A percentile compares a stretch with the other conserved stretches of the same genome.
Evolutionary conservation across 1,284 basidiomycete species (phyloP).

Genomic region (Irpex sp.): DNA sequence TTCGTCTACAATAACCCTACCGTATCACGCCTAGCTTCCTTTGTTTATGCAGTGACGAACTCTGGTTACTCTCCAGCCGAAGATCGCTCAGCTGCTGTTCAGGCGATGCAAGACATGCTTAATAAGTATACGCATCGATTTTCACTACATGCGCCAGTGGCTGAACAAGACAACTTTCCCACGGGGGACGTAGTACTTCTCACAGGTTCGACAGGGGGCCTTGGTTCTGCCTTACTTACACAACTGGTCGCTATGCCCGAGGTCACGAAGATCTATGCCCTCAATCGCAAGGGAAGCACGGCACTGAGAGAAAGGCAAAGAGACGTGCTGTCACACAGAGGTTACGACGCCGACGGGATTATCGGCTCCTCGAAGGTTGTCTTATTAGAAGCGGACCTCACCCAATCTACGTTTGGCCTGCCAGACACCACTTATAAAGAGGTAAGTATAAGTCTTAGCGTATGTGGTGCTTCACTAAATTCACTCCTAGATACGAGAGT

Average conservation of each 20-base stretch:
- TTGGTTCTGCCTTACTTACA: constrained; percentile 30
- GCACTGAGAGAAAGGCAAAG: constrained; percentile 23
- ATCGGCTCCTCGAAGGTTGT: constrained; percentile 24
- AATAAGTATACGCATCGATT: constrained; percentile 29
- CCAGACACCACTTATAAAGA: constrained; percentile 19
- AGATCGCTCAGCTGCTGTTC: constrained; percentile 10
- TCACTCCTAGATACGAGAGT: constrained; percentile 17
- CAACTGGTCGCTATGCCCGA: constrained; percentile 19
- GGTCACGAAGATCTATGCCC: constrained; percentile 28
- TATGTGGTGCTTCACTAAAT: not conserved
- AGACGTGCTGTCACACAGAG: constrained; percentile 23
- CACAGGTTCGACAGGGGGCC: constrained; percentile 34
- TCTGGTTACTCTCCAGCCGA: not conserved
- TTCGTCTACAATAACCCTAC: constrained; percentile 35
- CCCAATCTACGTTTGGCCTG: constrained; percentile 21
- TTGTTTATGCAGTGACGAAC: constrained; percentile 5
- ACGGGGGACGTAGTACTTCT: constrained; percentile 26
- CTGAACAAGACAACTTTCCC: not conserved
- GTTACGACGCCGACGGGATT: constrained; percentile 18
- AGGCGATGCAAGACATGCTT: constrained; percentile 27
- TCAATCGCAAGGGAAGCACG: constrained; percentile 26
- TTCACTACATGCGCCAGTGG: constrained; percentile 17
- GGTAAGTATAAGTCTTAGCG: constrained; percentile 15
- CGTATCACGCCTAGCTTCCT: constrained; percentile 28
- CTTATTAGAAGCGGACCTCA: constrained; percentile 26